Base-by-base conservation (phyloP, 768 basidiomycete genomes). In the Pisolithus orientalis region DNA sequence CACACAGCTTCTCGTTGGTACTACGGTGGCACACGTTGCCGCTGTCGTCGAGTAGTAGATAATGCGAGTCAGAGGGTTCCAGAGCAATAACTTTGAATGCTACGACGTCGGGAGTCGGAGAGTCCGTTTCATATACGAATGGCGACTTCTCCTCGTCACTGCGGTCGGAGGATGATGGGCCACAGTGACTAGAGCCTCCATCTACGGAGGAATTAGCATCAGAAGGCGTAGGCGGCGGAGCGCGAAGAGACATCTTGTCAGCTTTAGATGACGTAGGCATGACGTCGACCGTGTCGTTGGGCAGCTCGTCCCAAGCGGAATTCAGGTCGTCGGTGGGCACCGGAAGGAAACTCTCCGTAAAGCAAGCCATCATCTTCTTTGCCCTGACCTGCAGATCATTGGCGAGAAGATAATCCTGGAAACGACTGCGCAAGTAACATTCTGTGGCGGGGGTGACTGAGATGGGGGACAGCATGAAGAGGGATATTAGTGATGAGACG, bases 261-360 rank as follows among this genome's bases (percentile, higher is more conserved):
- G 51, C 42, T 44, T 52, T 50, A 47, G 52, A 40, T 2, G 49
- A 52, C 49, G 53, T 44, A 4, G 62, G 39, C n/a, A 57, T 27
- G 47, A 43, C 34, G 13, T 57, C 46, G 27, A 45, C 17, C 5
- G 13, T 68, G 6, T 45, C 10, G 17, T 68, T 68, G n/a, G 67
- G 67, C 29, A 66, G n/a, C 34, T 56, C 49, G 7, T 47, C 39
- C 66, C 66, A 68, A 11, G 58, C 57, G n/a, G 52, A 57, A 43
- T n/a, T 53, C 37, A 63, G 49, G 29, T 52, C 32, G 13, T 37
- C 45, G 14, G 52, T 45, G n/a, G 68, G 62, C 0, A 40, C 9
- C 5, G 64, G 66, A 5, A 68, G 54, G 24, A 34, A 34, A 9
- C 10, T 27, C 2, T 43, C 54, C 6, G 39, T 16, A 51, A 68